Evolutionary conservation across 2,329 filamentous ascomycete species (phyloP), one percentile per base, ranked within the genome.

Genomic region (Xylaria multiplex): DNA sequence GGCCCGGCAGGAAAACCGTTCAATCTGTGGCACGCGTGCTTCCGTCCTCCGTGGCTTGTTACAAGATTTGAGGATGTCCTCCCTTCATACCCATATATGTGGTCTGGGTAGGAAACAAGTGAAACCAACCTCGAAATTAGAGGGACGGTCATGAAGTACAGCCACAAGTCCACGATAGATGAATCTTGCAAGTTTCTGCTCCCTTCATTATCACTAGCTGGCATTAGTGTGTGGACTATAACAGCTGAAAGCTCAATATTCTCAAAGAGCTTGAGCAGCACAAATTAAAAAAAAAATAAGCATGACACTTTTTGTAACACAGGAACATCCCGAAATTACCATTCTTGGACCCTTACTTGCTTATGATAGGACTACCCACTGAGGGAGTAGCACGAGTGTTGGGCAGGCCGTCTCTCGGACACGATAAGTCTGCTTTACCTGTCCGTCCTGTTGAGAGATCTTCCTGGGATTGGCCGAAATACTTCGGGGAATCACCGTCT

Each of bases 1-100:
- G 27, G 4, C n/a, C 27, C 3, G 7, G n/a, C 11, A 8, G n/a
- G 11, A 24, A 50, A 56, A 50, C 27, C 8, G 14, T 55, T 46
- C 5, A 45, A 43, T 19, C 45, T 54, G 45, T 42, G 40, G 43
- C 50, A 56, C 43, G 5, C 14, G 24, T 22, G 2, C n/a, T 27
- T 32, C 58, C n/a, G 8, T 54, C 22, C 24, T 46, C 27, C 42
- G n/a, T 22, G 1, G 43, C 19, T 35, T 43, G 58, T 54, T 53
- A 46, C 53, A n/a, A 46, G 2, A 48, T 30, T 35, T 19, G 27
- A 42, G 16, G 2, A 13, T 57, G 62, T 58, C 40, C 53, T 58
- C 48, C 63, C 53, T 62, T 45, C 30, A 54, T 9, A 35, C 43
- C 13, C 11, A 11, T 54, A 7, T 53, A 27, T 48, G 16, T 55